Evolutionary conservation across 352 stramenopile species (phyloP), one percentile per base, ranked within the genome.

Genomic region (Saprolegnia diclina): DNA sequence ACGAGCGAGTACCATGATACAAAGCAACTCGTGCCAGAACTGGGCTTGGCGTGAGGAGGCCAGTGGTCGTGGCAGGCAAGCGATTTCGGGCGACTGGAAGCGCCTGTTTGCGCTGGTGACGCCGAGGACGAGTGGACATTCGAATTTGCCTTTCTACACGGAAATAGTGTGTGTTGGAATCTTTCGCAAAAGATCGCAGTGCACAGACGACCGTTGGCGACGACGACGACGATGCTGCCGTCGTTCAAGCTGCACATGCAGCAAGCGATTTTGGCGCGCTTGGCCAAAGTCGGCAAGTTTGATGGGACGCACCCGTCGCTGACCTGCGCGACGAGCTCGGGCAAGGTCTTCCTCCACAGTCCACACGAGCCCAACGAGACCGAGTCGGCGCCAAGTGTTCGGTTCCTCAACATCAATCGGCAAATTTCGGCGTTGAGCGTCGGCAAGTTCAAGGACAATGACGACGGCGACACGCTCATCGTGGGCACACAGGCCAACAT

Each of bases 351-450:
- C 50, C 76, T 98, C 55, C 92, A 98, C 73, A 92, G 80, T 66
- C 86, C 92, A 16, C 89, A 95, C 71, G 83, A 94, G 56, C 77
- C 77, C 44, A 82, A 79, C 19, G 81, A 87, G 21, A 74, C 75
- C 9, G 80, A 88, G 56, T 65, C 55, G 6, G 77, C 85, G 32
- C 80, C 80, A 37, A 81, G 81, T 56, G 76, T 92, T 52, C 82
- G 87, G 14, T 96, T 94, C 68, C 86, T 98, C 67, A 98, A 97
- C 77, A 88, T 97, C 71, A 97, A 97, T 69, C 85, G 88, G 66
- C 82, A 92, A 46, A 79, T 96, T 64, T 94, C 89, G 53, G 83
- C 87, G 37, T 72, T 97, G 26, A 71, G 74, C 46, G 75, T 82
- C n/a, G 88, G 89, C 38, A 88, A 83, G 55, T 91, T 94, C 24